Evolutionary conservation across 345 rosid genomes (phyloP), one percentile per base, ranked within the genome.

Genomic region (Eucalyptus brandiana): DNA sequence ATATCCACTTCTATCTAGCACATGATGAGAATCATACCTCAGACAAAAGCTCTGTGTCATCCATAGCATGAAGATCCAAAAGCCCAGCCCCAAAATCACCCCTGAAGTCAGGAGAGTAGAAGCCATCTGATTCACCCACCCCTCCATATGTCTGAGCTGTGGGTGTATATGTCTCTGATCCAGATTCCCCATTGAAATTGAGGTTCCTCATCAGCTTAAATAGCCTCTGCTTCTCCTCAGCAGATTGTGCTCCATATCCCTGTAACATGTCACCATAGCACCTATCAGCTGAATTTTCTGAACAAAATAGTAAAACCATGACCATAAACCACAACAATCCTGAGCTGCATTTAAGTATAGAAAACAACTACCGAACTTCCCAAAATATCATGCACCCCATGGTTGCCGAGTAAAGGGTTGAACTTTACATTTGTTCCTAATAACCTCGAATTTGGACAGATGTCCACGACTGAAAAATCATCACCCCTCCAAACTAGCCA

Each of bases 1-100:
- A 88, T 28, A 30, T 88, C 28, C 53, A 34, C 83, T 56, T 51
- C 87, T 32, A 60, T 45, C 26, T 23, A 32, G 34, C 80, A 60
- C 44, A 16, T 37, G 47, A 86, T 89, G 91, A 54, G 83, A 87
- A 87, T 47, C 90, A 88, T 94, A 98, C 99, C 98, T 98, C 99
- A 37, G 98, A 95, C 47, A 96, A 94, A 93, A 98, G 99, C 93
- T 96, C 99, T 6, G 99, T 97, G 88, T 98, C 99, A 91, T 98
- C 99, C 99, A 98, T 95, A 62, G 99, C 97, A 91, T 98, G 99
- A 90, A 98, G 99, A 94, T 97, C 99, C 91, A 98, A 90, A 88
- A 98, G 97, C 87, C 99, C 99, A 90, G 99, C 99, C 90, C 99
- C 99, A 95, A 97, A 96, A 91, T 98, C 99, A 86, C 99, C 99